Base-by-base conservation (phyloP, 306 rosid species). In the Benincasa hispida region DNA sequence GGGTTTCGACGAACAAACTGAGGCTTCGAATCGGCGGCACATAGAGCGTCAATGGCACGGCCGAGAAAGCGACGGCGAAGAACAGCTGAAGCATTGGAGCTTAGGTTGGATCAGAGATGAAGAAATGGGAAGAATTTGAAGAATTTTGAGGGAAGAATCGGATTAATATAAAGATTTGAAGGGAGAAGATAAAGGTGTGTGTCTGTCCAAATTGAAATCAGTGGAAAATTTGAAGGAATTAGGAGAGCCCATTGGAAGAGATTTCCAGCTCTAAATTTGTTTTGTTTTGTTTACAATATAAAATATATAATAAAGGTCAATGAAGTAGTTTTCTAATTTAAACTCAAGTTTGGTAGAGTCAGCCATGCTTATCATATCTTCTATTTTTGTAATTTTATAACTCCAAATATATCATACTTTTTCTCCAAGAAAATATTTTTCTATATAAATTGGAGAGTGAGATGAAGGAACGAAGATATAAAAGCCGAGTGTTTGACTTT, bases 11-110 rank as follows among this genome's bases (percentile, higher is more conserved):
- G 65, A 94, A 90, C 48, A 85, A 86, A 57, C 78, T 91, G 57
- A 94, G 82, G 89, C 87, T 89, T 0, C 98, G 89, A 78, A 94
- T 80, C 45, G 98, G 98, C 24, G 98, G 97, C 62, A 94, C 78
- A 85, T 91, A 94, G 6, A 94, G 83, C 24, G 93, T 91, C 37
- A 94, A 79, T 45, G 98, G 98, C 81, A 86, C 90, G n/a, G 93
- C 95, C 11, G 97, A 87, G 90, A 94, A 89, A 5, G 97, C 98
- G 79, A 90, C 91, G 13, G 96, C 98, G 73, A 94, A 89, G 22
- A 87, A 8, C 32, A 94, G 78, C 79, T 87, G 91, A 50, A 91
- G 87, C 98, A 94, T 94, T 84, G 79, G 73, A 76, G 5, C 55
- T 6, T 45, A 7, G 15, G 2, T 6, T 11, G 47, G 72, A 32